Percentiles rank a stretch among this genome's conserved stretches.
phyloP scores from a whole-genome alignment of 164 flowering plant genomes.

The Berberis thunbergii region DNA sequence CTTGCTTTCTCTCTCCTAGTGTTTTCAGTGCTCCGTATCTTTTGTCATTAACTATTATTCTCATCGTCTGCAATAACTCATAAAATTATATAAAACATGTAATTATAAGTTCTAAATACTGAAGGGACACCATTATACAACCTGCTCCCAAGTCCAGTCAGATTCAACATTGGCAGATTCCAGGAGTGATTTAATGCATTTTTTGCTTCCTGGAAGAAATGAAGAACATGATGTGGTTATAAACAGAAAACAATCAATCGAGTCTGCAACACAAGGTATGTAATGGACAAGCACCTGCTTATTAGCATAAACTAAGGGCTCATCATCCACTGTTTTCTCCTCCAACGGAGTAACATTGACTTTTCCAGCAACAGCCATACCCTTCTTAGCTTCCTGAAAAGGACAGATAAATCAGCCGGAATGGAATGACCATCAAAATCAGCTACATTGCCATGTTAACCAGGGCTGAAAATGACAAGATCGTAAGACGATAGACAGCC shows the following conservation, averaged over 20 bases:
- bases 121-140: conserved; percentile 8
- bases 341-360: conserved; percentile 43
- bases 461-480: not conserved
- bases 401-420: not conserved
- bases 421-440: not conserved
- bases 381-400: conserved; percentile 64
- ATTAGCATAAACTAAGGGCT: conserved; percentile 63
- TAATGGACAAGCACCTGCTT: conserved; percentile 48
- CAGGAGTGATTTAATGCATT: conserved; percentile 79
- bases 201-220: conserved; percentile 70
- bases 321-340: conserved; percentile 74
- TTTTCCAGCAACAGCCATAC: conserved; percentile 63
- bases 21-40: conserved; percentile 92
- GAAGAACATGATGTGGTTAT: not conserved
- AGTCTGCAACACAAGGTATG: not conserved
- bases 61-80: conserved; percentile 56
- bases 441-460: not conserved
- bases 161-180: conserved; percentile 87
- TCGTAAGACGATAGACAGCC: not conserved
- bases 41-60: conserved; percentile 83
- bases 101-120: not conserved
- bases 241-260: not conserved
- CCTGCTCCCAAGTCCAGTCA: conserved; percentile 99
- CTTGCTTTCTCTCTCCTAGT: conserved; percentile 95
- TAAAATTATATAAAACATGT: conserved; percentile 5